phyloP scores from a whole-genome alignment of 225 moss, liverwort and hornwort genomes.

The Pseudisothecium myosuroides region DNA sequence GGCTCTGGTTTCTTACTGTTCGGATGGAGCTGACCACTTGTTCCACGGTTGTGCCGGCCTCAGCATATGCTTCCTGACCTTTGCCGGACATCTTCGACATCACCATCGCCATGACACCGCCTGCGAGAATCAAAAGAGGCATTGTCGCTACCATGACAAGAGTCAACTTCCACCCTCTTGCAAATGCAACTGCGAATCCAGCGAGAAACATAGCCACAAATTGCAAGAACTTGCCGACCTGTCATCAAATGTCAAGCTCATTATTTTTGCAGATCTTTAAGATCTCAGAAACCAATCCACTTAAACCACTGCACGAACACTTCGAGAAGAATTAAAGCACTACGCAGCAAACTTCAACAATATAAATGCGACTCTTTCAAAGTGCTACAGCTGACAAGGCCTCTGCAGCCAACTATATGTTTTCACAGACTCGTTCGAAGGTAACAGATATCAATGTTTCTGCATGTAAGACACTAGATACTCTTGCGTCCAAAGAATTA shows the following conservation, averaged over 20 bases:
- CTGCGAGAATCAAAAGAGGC: conserved; percentile 46
- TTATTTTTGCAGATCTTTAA: not conserved
- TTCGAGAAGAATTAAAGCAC: not conserved
- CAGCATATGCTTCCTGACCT: conserved; percentile 68
- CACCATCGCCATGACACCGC: conserved; percentile 31
- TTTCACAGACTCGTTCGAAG: not conserved
- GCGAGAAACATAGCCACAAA: conserved; percentile 35
- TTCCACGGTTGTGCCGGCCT: conserved; percentile 72
- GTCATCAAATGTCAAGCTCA: not conserved
- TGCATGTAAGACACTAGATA: not conserved
- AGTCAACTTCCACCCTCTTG: conserved; percentile 70
- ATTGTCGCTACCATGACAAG: conserved; percentile 57
- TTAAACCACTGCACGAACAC: not conserved
- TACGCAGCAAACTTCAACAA: not conserved
- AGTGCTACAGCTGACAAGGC: not conserved
- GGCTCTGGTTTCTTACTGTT: conserved; percentile 41
- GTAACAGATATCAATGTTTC: not conserved
- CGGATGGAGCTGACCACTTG: conserved; percentile 82
- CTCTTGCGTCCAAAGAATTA: not conserved
- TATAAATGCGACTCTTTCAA: not conserved
- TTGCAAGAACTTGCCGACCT: conserved; percentile 69
- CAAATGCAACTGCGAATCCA: conserved; percentile 69
- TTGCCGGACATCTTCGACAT: conserved; percentile 21
- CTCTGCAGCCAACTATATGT: not conserved
- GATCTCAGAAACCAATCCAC: not conserved